These are phyloP conservation scores for Colletotrichum trifolii DNA, from an alignment of 2,329 filamentous ascomycete genomes.

Conservation along the genomic window DNA sequence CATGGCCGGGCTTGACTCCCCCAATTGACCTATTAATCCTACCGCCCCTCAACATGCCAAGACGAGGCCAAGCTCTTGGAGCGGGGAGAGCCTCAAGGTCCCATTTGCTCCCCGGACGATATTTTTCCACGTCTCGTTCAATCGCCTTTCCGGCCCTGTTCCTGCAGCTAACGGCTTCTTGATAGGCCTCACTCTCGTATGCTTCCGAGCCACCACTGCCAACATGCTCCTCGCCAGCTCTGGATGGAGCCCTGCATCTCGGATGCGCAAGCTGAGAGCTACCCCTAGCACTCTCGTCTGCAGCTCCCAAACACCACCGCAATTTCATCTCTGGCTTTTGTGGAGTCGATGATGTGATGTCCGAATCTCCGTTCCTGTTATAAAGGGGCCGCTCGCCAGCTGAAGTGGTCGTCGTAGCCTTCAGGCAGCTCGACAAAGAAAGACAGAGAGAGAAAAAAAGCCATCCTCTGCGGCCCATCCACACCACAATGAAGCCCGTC, in stretches of 20 bases:
- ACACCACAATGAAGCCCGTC: slow-evolving; percentile 25
- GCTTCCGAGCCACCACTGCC: too few species aligned
- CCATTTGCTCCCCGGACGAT: slow-evolving; percentile 20
- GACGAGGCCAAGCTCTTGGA: slow-evolving; percentile 14
- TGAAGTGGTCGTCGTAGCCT: neutral
- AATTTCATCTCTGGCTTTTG: neutral
- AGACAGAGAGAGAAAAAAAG: neutral
- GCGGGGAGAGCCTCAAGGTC: slow-evolving; percentile 26
- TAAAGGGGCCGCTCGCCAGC: slow-evolving; percentile 1
- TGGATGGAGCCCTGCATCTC: neutral
- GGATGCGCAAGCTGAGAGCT: slow-evolving; percentile 2
- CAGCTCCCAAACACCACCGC: slow-evolving; percentile 2
- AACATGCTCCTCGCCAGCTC: neutral
- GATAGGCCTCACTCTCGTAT: neutral
- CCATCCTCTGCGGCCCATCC: neutral
- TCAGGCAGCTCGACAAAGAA: neutral
- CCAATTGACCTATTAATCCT: neutral
- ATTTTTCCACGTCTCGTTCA: slow-evolving; percentile 35
- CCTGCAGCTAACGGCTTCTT: too few species aligned
- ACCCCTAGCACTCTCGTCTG: neutral
- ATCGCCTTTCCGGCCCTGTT: neutral
- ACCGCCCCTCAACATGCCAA: slow-evolving; percentile 19
- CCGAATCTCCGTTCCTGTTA: neutral
- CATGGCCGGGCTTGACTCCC: neutral
- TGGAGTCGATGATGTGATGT: neutral